Conservation (phyloP, 495 filamentous ascomycete species). For the Xanthoparmelia taractica region DNA sequence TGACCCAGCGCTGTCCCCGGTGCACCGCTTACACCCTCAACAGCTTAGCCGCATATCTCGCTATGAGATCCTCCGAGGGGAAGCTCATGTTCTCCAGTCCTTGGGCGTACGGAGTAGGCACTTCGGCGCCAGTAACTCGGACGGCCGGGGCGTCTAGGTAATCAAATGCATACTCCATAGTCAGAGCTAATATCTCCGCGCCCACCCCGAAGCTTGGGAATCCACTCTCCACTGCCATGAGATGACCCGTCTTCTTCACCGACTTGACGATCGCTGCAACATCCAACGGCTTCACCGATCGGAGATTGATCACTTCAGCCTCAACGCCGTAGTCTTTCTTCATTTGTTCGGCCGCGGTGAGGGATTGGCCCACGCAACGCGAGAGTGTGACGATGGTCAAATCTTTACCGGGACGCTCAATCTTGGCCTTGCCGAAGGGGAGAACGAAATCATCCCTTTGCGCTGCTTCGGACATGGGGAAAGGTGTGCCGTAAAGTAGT, state of each 20-base stretch:
- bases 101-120: conserved; percentile 86
- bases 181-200: conserved; percentile 83
- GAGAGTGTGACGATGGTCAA: conserved; percentile 91
- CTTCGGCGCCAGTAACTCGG: conserved; percentile 90
- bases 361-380: conserved; percentile 87
- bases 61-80: conserved; percentile 78
- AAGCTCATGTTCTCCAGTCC: conserved; percentile 87
- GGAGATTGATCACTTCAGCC: conserved; percentile 94
- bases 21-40: conserved; percentile 51
- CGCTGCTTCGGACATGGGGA: conserved; percentile 93
- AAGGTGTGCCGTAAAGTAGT: conserved; percentile 84
- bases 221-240: conserved; percentile 89
- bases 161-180: conserved; percentile 97
- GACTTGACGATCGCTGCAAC: conserved; percentile 91
- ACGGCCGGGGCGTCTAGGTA: conserved; percentile 90
- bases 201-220: conserved; percentile 91
- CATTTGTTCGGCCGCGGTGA: conserved; percentile 77
- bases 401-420: conserved; percentile 92
- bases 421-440: conserved; percentile 96
- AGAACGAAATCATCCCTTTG: conserved; percentile 94
- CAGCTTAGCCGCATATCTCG: conserved; percentile 73
- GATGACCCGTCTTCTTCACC: conserved; percentile 92
- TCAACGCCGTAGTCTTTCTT: conserved; percentile 96
- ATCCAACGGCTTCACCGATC: conserved; percentile 92
- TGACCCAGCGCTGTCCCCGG: background rate